Conservation (phyloP, 495 filamentous ascomycete genomes). For the Lepraria neglecta region DNA sequence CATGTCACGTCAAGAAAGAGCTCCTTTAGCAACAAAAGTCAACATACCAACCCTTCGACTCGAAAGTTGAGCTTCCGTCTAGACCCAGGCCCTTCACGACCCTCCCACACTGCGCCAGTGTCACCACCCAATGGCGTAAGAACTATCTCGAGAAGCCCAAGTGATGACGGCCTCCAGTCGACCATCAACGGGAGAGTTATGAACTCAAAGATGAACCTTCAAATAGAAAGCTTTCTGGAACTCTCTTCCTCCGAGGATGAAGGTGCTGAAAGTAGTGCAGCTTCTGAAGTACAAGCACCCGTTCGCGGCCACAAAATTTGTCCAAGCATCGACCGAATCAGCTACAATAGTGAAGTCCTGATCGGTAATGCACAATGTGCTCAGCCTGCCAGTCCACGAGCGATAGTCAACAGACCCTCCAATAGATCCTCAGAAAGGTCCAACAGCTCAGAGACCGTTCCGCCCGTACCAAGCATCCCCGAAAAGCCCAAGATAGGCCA, state of each 20-base stretch:
- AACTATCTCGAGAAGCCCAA: background rate
- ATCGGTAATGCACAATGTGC: conserved; percentile 22
- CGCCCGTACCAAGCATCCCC: conserved; percentile 26
- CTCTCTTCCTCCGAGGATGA: conserved; percentile 25
- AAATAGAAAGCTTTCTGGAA: conserved; percentile 22
- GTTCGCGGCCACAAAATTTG: conserved; percentile 20
- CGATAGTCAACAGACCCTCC: conserved; percentile 20
- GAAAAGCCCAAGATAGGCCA: conserved; percentile 21
- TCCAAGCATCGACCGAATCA: conserved; percentile 20
- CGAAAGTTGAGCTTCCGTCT: conserved; percentile 21
- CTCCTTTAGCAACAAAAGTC: conserved; percentile 18
- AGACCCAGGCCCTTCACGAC: background rate
- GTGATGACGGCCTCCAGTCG: conserved; percentile 6
- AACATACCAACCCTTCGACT: conserved; percentile 7
- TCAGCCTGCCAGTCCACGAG: conserved; percentile 22
- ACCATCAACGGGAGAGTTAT: conserved; percentile 12
- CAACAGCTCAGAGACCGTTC: conserved; percentile 22
- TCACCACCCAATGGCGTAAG: background rate
- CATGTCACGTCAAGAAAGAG: conserved; percentile 12
- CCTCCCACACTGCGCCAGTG: background rate
- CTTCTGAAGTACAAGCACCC: background rate
- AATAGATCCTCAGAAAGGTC: conserved; percentile 13
- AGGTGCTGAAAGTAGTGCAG: conserved; percentile 5
- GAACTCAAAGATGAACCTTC: conserved; percentile 14
- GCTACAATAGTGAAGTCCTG: conserved; percentile 17